A percentile compares a stretch with the other conserved stretches of the same genome.
Conservation (phyloP, 106 monocot species). For the Chionographis japonica region DNA sequence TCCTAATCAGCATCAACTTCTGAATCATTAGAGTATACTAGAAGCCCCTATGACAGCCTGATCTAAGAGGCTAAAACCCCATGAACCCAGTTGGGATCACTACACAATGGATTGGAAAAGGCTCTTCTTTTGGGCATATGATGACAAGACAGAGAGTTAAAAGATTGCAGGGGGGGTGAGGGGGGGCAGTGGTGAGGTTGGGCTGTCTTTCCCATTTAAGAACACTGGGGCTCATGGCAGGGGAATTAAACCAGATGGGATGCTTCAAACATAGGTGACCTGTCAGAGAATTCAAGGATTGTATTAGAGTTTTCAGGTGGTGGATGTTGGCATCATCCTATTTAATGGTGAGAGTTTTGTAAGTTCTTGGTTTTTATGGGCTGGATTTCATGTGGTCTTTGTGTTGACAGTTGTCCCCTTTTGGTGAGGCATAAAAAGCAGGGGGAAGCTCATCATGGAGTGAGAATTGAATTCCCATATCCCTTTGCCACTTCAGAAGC, state of each 20-base stretch:
- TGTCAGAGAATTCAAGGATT: conserved; percentile 31
- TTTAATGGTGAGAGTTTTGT: conserved; percentile 30
- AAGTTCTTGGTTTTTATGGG: background rate
- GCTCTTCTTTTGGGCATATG: background rate
- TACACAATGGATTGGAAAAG: no score
- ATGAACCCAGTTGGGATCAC: no score
- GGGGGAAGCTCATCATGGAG: background rate
- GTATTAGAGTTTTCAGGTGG: conserved; percentile 25
- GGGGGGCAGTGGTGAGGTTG: conserved; percentile 9
- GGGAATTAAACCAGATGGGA: conserved; percentile 9
- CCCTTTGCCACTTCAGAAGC: conserved; percentile 10
- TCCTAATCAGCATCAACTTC: no score
- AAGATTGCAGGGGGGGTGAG: conserved; percentile 1
- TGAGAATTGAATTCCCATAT: background rate
- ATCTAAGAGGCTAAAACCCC: no score
- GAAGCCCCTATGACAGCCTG: no score
- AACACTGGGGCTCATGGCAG: background rate
- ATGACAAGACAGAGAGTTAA: conserved; percentile 24
- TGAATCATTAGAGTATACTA: no score
- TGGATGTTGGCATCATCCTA: conserved; percentile 4
- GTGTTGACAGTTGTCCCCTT: background rate
- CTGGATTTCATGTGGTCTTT: background rate
- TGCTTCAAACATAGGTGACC: conserved; percentile 7
- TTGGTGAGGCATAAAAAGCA: background rate
- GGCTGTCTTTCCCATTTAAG: conserved; percentile 28